These are phyloP conservation scores for Asterochloris erici DNA, from an alignment of 139 green algal genomes.

Conservation along the genomic window DNA sequence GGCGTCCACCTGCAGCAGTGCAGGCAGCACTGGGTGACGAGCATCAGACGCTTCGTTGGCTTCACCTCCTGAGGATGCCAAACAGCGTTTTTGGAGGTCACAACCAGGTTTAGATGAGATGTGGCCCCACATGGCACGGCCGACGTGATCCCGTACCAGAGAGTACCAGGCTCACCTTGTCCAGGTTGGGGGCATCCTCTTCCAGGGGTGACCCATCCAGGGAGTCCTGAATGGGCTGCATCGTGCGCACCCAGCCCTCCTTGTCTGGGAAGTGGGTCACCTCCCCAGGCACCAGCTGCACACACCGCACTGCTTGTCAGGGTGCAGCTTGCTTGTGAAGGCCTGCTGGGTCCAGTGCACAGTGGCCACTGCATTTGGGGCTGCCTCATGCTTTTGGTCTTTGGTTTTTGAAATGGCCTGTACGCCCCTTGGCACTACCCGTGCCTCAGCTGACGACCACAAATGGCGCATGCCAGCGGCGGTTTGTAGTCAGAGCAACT, in stretches of 20 bases:
- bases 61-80: too few relatives aligned
- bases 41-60: too few relatives aligned
- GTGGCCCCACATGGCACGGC: too few relatives aligned
- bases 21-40: too few relatives aligned
- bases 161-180: neutral
- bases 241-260: constrained; percentile 37
- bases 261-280: constrained; percentile 40
- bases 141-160: too few relatives aligned
- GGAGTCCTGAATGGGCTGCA: constrained; percentile 32
- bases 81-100: too few relatives aligned
- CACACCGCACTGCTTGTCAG: neutral
- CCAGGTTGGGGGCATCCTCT: neutral
- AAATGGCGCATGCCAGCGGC: too few relatives aligned
- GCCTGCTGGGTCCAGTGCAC: neutral
- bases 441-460: too few relatives aligned
- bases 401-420: neutral
- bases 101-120: too few relatives aligned
- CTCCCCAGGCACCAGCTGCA: constrained; percentile 14
- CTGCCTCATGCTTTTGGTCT: neutral
- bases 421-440: too few relatives aligned
- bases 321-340: neutral
- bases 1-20: constrained; percentile 30
- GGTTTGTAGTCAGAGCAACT: too few relatives aligned
- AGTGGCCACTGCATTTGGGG: too few relatives aligned
- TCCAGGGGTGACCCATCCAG: constrained; percentile 1